These are phyloP conservation scores for Apiotrichum mycotoxinovorans DNA, from an alignment of 1,284 basidiomycete genomes.

Conservation along the genomic window DNA sequence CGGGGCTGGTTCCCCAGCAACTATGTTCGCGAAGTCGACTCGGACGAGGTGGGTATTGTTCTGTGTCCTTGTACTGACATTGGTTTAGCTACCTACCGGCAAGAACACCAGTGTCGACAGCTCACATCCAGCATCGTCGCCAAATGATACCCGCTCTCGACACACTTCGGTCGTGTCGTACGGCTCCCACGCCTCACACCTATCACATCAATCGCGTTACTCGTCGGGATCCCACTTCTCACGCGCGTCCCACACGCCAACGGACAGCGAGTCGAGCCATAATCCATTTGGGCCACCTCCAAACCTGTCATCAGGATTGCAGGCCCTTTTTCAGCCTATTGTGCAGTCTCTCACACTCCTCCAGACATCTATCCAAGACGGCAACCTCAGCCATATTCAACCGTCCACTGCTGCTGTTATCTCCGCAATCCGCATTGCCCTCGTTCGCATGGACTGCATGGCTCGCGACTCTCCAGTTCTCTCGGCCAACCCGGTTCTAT, in stretches of 20 bases:
- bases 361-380: constrained; percentile 65
- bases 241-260: constrained; percentile 1
- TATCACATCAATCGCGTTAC: constrained; percentile 5
- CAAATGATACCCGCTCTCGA: constrained; percentile 8
- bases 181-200: constrained; percentile 9
- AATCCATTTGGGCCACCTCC: background rate
- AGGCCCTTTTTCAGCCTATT: constrained; percentile 55
- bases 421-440: constrained; percentile 84
- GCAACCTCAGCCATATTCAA: constrained; percentile 47
- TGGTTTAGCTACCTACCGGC: background rate
- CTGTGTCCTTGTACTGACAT: background rate
- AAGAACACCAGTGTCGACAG: background rate
- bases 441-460: constrained; percentile 80
- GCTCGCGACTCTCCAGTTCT: constrained; percentile 75
- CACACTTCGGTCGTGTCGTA: constrained; percentile 15
- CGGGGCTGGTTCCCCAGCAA: constrained; percentile 98
- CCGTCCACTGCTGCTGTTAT: constrained; percentile 71
- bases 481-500: constrained; percentile 63
- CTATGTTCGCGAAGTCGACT: constrained; percentile 48
- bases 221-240: constrained; percentile 8
- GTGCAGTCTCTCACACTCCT: constrained; percentile 80
- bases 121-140: background rate
- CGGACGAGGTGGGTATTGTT: constrained; percentile 26
- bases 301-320: constrained; percentile 22
- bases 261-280: background rate